A percentile compares a stretch with the other conserved stretches of the same genome.
phyloP scores from a whole-genome alignment of 2,329 filamentous ascomycete species.

The Magnaporthales sp. region DNA sequence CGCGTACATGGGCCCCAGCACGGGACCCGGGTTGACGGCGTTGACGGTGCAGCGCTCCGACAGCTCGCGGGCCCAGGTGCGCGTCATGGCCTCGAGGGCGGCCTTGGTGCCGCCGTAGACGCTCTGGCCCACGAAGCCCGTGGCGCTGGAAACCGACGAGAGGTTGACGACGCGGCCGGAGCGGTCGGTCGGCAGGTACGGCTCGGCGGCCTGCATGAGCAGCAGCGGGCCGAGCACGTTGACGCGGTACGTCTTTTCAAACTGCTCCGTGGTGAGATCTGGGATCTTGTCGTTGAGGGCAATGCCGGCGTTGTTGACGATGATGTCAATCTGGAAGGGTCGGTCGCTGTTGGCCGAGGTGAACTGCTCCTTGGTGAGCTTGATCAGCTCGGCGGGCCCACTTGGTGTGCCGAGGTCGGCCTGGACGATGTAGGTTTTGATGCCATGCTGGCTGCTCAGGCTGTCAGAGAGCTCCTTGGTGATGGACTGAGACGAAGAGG shows the following conservation, averaged over 20 bases:
- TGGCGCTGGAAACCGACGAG: constrained; percentile 43
- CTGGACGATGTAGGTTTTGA: constrained; percentile 55
- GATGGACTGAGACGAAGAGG: constrained; percentile 23
- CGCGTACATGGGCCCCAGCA: constrained; percentile 44
- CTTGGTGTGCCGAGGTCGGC: constrained; percentile 60
- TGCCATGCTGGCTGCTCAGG: constrained; percentile 47
- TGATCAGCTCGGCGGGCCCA: constrained; percentile 51
- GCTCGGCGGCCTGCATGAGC: constrained; percentile 63
- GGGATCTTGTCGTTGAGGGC: constrained; percentile 56
- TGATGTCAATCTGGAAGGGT: constrained; percentile 64
- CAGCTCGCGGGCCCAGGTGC: constrained; percentile 50
- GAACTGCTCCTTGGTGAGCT: constrained; percentile 45
- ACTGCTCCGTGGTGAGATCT: constrained; percentile 56
- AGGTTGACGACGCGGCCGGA: constrained; percentile 48
- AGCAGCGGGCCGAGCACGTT: constrained; percentile 79
- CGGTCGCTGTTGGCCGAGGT: constrained; percentile 27
- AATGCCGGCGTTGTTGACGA: constrained; percentile 80
- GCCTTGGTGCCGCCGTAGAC: constrained; percentile 52
- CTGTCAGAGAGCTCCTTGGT: constrained; percentile 54
- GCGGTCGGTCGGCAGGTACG: constrained; percentile 61
- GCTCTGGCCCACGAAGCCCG: constrained; percentile 44
- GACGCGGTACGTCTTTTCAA: constrained; percentile 63
- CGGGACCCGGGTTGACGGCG: constrained; percentile 48
- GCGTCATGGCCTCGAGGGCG: constrained; percentile 49
- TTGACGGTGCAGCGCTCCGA: constrained; percentile 45